phyloP scores from a whole-genome alignment of 495 filamentous ascomycete species.

The Talaromyces borbonicus region DNA sequence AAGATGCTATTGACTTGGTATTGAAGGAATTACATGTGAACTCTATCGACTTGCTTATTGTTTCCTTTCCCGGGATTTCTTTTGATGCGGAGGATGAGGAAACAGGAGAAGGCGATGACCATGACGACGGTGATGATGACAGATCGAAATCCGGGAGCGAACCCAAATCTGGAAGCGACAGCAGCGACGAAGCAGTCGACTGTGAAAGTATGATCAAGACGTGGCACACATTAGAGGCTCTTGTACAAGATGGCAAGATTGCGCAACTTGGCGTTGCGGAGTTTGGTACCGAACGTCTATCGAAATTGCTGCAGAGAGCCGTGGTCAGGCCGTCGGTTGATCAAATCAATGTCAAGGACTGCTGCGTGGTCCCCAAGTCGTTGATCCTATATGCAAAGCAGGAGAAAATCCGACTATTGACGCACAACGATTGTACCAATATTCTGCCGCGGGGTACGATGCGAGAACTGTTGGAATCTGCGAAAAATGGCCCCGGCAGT shows the following conservation, averaged over 20 bases:
- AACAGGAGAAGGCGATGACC: conserved; percentile 53
- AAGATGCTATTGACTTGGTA: conserved; percentile 70
- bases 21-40: conserved; percentile 63
- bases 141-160: conserved; percentile 15
- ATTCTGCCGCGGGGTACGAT: conserved; percentile 78
- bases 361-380: conserved; percentile 88
- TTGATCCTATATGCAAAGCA: conserved; percentile 77
- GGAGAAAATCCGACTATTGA: conserved; percentile 76
- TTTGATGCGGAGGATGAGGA: conserved; percentile 90
- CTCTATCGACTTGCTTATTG: conserved; percentile 78
- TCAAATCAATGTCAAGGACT: conserved; percentile 96
- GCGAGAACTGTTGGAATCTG: conserved; percentile 65
- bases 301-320: conserved; percentile 53
- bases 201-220: conserved; percentile 61
- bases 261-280: conserved; percentile 75
- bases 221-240: conserved; percentile 60
- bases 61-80: conserved; percentile 85
- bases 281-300: conserved; percentile 74
- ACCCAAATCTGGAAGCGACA: conserved; percentile 27
- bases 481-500: conserved; percentile 55
- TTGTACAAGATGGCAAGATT: conserved; percentile 63
- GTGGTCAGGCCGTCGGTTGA: conserved; percentile 71
- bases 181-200: conserved; percentile 34
- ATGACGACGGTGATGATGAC: conserved; percentile 44
- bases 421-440: conserved; percentile 90